A percentile compares a stretch with the other conserved stretches of the same genome.
Conservation (phyloP, 2,329 filamentous ascomycete species). For the Neoscytalidium dimidiatum region DNA sequence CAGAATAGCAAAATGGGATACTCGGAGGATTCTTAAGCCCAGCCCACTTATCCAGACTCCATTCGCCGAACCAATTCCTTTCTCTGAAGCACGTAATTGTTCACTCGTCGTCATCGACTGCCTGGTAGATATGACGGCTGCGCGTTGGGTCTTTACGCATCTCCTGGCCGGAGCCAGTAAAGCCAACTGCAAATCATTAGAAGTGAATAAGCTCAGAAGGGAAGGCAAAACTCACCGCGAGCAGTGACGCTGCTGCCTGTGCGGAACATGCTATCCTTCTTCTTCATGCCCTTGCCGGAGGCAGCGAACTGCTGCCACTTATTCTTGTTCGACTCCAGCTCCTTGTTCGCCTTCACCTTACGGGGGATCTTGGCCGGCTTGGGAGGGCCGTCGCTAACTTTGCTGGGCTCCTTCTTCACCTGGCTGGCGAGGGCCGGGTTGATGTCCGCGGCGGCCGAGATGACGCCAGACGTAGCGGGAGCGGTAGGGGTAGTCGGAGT, state of each 20-base stretch:
- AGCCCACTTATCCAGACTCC: constrained; percentile 2
- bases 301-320: constrained; percentile 93
- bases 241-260: constrained; percentile 85
- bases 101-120: constrained; percentile 11
- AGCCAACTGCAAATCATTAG: constrained; percentile 69
- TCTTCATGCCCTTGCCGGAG: constrained; percentile 65
- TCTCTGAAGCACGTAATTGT: background rate
- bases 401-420: constrained; percentile 64
- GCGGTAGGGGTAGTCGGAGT: constrained; percentile 46
- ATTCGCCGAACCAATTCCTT: constrained; percentile 13
- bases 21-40: constrained; percentile 2
- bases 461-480: constrained; percentile 52
- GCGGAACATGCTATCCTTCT: constrained; percentile 97
- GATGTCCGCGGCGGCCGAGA: constrained; percentile 67
- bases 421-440: constrained; percentile 66
- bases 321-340: constrained; percentile 84
- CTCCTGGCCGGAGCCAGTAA: constrained; percentile 89
- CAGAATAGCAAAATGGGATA: constrained; percentile 2
- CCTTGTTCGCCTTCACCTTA: constrained; percentile 84
- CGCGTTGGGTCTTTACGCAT: constrained; percentile 92
- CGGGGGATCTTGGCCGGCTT: constrained; percentile 70
- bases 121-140: constrained; percentile 33
- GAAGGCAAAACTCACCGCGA: constrained; percentile 63
- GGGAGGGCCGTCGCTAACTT: constrained; percentile 60
- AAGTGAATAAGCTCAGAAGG: constrained; percentile 12